Evolutionary conservation across 177 flowering plant species (phyloP).

Genomic region (Vitis hybrid): DNA sequence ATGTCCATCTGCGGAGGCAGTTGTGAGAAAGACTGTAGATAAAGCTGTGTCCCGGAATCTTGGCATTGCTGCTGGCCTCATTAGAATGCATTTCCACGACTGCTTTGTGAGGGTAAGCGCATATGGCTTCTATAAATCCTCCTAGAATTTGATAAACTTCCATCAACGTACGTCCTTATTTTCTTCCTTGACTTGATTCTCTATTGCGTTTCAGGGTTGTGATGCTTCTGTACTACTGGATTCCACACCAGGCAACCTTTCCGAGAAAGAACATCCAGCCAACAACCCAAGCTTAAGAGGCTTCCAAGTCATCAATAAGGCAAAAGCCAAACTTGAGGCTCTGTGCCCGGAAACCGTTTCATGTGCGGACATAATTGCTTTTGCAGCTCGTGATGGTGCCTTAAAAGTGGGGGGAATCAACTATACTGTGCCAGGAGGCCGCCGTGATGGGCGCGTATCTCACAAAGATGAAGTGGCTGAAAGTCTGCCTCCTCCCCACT

Average conservation of each 20-base stretch:
- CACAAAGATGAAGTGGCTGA: slow-evolving; percentile 7
- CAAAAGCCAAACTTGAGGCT: slow-evolving; percentile 43
- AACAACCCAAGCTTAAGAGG: slow-evolving; percentile 54
- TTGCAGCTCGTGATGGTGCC: slow-evolving; percentile 53
- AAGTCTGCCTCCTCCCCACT: slow-evolving; percentile 34
- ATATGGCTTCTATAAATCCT: too few relatives aligned
- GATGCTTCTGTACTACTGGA: slow-evolving; percentile 54
- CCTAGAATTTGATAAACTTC: too few relatives aligned
- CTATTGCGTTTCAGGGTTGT: slow-evolving; percentile 40
- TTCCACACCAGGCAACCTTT: slow-evolving; percentile 26
- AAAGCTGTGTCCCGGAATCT: slow-evolving; percentile 27
- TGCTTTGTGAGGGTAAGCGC: slow-evolving; percentile 53
- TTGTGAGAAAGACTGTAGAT: slow-evolving; percentile 33
- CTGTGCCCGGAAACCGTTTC: slow-evolving; percentile 46
- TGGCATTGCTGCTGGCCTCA: slow-evolving; percentile 46
- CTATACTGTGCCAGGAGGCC: slow-evolving; percentile 45
- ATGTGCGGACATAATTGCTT: slow-evolving; percentile 55
- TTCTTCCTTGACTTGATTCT: background rate
- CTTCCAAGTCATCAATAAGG: slow-evolving; percentile 50
- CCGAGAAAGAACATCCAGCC: slow-evolving; percentile 39
- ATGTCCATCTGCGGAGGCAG: slow-evolving; percentile 43
- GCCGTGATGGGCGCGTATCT: slow-evolving; percentile 49
- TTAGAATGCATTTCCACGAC: slow-evolving; percentile 61
- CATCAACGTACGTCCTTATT: background rate
- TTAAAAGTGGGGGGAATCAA: slow-evolving; percentile 27